These are phyloP conservation scores for Carex sylvatica DNA, from an alignment of 202 grass and related monocot genomes.

Conservation along the genomic window DNA sequence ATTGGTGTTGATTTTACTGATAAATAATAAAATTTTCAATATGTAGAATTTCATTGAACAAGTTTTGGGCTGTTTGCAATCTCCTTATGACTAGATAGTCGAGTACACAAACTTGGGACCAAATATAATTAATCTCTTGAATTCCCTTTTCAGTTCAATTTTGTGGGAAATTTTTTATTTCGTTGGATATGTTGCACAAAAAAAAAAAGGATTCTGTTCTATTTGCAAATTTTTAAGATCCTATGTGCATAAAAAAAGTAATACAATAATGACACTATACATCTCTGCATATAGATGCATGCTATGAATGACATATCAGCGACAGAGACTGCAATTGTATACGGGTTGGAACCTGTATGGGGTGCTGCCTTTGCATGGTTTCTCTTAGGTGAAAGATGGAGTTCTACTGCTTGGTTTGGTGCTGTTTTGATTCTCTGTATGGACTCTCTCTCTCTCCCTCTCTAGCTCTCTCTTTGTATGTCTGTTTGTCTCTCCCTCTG, in stretches of 20 bases:
- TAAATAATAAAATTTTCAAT: neutral
- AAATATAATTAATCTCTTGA: neutral
- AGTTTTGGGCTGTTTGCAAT: neutral
- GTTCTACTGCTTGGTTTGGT: slow-evolving; percentile 66
- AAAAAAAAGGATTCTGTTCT: neutral
- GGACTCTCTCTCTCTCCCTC: slow-evolving; percentile 13
- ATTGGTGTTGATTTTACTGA: neutral
- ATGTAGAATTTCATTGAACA: slow-evolving; percentile 17
- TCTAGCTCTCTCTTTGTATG: slow-evolving; percentile 39
- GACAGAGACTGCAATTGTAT: slow-evolving; percentile 74
- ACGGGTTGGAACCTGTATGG: slow-evolving; percentile 85
- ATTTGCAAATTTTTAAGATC: neutral
- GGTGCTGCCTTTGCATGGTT: slow-evolving; percentile 90
- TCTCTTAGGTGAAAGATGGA: slow-evolving; percentile 94
- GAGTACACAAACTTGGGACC: neutral
- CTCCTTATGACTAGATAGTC: neutral
- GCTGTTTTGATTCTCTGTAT: slow-evolving; percentile 89
- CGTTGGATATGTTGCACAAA: neutral
- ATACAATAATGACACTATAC: neutral
- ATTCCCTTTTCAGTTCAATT: neutral
- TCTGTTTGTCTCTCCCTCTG: neutral
- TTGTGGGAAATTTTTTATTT: neutral
- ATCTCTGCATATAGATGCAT: slow-evolving; percentile 50
- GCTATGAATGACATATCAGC: slow-evolving; percentile 79
- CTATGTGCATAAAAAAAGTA: neutral